These are phyloP conservation scores for Thielaviopsis ethacetica DNA, from an alignment of 2,329 filamentous ascomycete genomes.

Conservation along the genomic window DNA sequence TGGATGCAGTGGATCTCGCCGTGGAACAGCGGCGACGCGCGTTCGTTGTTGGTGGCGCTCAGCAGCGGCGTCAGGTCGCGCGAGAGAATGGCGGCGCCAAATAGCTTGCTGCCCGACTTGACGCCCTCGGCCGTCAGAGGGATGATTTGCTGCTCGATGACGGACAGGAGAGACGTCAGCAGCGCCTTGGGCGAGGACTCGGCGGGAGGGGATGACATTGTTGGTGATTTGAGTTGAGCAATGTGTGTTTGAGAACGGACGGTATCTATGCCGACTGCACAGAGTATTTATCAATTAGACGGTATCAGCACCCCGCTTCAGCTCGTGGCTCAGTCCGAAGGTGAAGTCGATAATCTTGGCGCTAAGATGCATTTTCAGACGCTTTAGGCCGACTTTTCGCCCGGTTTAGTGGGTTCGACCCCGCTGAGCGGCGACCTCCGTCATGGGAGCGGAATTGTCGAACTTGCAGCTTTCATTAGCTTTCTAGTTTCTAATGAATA, in stretches of 20 bases:
- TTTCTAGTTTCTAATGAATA: too few relatives aligned
- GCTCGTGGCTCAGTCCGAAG: too few relatives aligned
- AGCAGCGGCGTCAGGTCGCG: constrained; percentile 26
- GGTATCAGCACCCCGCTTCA: not conserved
- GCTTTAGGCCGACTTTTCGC: not conserved
- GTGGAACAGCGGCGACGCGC: constrained; percentile 36
- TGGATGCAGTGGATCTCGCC: constrained; percentile 47
- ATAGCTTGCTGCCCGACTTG: constrained; percentile 36
- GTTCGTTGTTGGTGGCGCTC: constrained; percentile 40
- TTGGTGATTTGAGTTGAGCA: constrained; percentile 10
- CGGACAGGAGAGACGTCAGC: constrained; percentile 24
- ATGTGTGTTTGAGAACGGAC: not conserved
- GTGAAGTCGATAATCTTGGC: not conserved
- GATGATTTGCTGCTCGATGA: constrained; percentile 30
- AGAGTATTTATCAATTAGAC: too few relatives aligned
- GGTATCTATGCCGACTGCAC: too few relatives aligned
- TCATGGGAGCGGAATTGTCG: not conserved
- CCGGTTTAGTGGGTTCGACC: not conserved
- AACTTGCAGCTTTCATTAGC: not conserved
- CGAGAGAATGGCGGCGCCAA: constrained; percentile 37
- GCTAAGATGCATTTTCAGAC: not conserved
- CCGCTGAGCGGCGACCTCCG: constrained; percentile 13
- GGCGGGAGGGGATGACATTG: constrained; percentile 12
- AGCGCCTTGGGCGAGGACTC: constrained; percentile 15
- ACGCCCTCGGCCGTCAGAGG: constrained; percentile 34